Evolutionary conservation across 1,284 basidiomycete genomes (phyloP), one percentile per base, ranked within the genome.

Genomic region (Phylloporus gajari): DNA sequence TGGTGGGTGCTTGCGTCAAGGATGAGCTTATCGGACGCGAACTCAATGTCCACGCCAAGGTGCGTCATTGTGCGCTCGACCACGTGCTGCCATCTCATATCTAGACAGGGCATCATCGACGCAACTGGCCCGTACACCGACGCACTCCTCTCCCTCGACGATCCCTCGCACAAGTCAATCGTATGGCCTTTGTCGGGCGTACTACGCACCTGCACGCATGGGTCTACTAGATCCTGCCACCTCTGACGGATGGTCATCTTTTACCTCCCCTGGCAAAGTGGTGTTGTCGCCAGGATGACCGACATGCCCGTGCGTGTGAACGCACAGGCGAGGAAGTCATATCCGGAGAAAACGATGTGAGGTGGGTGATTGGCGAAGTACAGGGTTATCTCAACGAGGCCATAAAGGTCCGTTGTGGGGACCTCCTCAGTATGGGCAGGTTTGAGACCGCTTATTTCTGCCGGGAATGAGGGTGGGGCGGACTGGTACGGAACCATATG

Each of bases 171-270:
- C 77, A 91, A 90, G 78, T 92, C 96, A 63, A 98, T 99, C 75
- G 97, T 99, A 27, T 93, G 96, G 67, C 93, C 97, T 4, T 96
- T 95, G 15, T 93, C 95, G 25, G 97, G 97, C 58, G 93, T 98
- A 99, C 87, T 99, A 98, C 82, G 95, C 96, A 12, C 97, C 97
- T 4, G 93, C 95, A 67, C 94, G 91, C 71, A 98, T 99, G 95
- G 97, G 97, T 66, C 89, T 99, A 12, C 91, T 99, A 68, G 97
- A 99, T 84, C 97, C 97, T 1, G 89, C 95, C 17, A 99, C 97
- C 13, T 97, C 95, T 0, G 97, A 99, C 78, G 97, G 97, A 1
- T 93, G 97, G 97, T 99, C 72, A 97, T 99, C 81, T 99, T 99
- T 98, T 99, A 91, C 89, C 99, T 30, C 97, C n/a, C n/a, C n/a